A percentile compares a stretch with the other conserved stretches of the same genome.
Evolutionary conservation across 2,329 filamentous ascomycete genomes (phyloP).

Genomic region (Aspergillus puulaauensis): DNA sequence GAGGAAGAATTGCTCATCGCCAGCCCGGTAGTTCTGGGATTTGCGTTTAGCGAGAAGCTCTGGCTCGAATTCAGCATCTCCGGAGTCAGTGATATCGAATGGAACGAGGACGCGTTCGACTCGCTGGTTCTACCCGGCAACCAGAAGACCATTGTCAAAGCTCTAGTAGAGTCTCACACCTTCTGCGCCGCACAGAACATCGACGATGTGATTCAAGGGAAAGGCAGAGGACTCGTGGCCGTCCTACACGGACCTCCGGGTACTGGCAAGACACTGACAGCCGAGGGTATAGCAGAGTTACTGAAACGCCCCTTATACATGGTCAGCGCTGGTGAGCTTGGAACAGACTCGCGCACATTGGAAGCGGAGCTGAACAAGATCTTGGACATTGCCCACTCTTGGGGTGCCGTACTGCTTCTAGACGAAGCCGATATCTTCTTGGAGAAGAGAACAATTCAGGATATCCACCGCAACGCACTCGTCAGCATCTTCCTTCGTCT

Average conservation of each 20-base stretch:
- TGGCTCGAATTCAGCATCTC: slow-evolving; percentile 88
- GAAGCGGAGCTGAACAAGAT: slow-evolving; percentile 80
- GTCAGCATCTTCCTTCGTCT: slow-evolving; percentile 85
- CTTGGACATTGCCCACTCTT: slow-evolving; percentile 79
- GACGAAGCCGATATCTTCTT: slow-evolving; percentile 86
- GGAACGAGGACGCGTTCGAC: slow-evolving; percentile 80
- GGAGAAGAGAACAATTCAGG: slow-evolving; percentile 77
- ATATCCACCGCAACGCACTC: slow-evolving; percentile 80
- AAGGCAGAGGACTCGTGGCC: slow-evolving; percentile 79
- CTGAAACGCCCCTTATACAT: slow-evolving; percentile 80
- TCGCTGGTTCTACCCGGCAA: slow-evolving; percentile 70
- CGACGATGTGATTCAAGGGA: slow-evolving; percentile 79
- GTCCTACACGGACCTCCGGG: slow-evolving; percentile 84
- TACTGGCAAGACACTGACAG: slow-evolving; percentile 85
- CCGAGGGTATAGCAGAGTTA: slow-evolving; percentile 80
- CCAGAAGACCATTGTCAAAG: slow-evolving; percentile 70
- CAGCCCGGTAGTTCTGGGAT: slow-evolving; percentile 81
- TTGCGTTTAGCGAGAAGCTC: slow-evolving; percentile 82
- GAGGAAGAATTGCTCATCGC: slow-evolving; percentile 84
- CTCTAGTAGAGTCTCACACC: slow-evolving; percentile 80
- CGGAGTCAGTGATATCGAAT: slow-evolving; percentile 75
- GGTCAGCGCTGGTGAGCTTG: slow-evolving; percentile 78
- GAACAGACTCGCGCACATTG: slow-evolving; percentile 71
- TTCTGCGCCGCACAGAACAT: slow-evolving; percentile 79
- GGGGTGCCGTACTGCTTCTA: slow-evolving; percentile 80